Conservation (phyloP, 805 yeast species). For the Candida incommunis region DNA sequence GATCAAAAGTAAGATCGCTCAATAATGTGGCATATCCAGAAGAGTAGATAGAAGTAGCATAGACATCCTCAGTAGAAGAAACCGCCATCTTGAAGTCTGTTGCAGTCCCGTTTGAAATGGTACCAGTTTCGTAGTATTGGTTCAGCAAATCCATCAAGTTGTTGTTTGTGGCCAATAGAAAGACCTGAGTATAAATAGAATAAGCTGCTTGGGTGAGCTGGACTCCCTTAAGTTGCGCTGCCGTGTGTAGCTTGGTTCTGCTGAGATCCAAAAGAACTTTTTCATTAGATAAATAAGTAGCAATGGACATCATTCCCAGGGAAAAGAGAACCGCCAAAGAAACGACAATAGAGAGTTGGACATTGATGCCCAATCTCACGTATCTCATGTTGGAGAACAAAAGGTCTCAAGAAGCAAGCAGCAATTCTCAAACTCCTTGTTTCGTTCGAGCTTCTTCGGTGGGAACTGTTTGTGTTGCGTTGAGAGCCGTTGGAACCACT, state of each 20-base stretch:
- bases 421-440: too few species aligned
- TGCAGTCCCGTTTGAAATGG: neutral
- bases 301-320: slow-evolving; percentile 1
- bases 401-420: too few species aligned
- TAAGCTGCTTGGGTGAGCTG: neutral
- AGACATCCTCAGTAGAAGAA: neutral
- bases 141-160: neutral
- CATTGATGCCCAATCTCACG: slow-evolving; percentile 1
- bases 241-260: neutral
- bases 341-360: neutral
- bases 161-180: neutral
- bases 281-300: neutral
- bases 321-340: neutral
- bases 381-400: neutral
- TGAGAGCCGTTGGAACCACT: too few species aligned
- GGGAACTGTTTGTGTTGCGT: too few species aligned
- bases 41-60: neutral
- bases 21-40: neutral
- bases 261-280: neutral
- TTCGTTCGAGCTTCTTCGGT: too few species aligned
- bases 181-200: neutral
- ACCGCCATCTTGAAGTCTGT: neutral
- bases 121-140: neutral
- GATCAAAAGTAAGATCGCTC: slow-evolving; percentile 6
- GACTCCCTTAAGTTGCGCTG: neutral